Evolutionary conservation across 306 rosid genomes (phyloP), one percentile per base, ranked within the genome.

Genomic region (Glycine latifolia): DNA sequence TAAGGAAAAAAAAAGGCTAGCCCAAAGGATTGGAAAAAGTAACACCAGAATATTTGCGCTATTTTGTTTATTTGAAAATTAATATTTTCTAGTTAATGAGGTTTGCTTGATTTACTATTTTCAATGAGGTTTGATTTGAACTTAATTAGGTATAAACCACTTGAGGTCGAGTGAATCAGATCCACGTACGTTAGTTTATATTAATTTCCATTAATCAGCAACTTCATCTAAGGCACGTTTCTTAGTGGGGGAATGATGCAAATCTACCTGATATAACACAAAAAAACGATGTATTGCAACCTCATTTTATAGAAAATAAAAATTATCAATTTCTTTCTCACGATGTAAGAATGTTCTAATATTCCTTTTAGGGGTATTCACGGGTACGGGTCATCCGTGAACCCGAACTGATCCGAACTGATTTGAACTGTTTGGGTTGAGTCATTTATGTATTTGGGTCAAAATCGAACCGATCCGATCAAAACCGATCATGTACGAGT

Each of bases 201-300:
- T 65, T 77, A 63, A 60, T 76, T 61, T 49, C 72, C 80, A 76
- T 77, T 50, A 65, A 12, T 33, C n/a, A 65, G 14, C 53, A 74
- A 56, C 7, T 65, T n/a, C 73, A 6, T 17, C 10, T 1, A 76
- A 26, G 80, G 39, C 80, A 62, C 80, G 61, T 76, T 48, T 61
- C 80, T 12, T 77, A 50, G 65, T 77, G 81, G 54, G 37, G 73
- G n/a, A 37, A 63, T 63, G 81, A 77, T 67, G 53, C 73, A 4
- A 44, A 68, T 76, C 61, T 47, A n/a, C 71, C 48, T 47, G 10
- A 75, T 76, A 43, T 8, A 9, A 37, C 4, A 4, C 66, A 4
- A 4, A 20, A 31, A 10, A 10, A 4, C n/a, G 0, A 59, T 10
- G 10, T 33, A 60, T 60, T 60, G 7, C 39, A n/a, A n/a, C n/a